These are phyloP conservation scores for Silene noctiflora DNA, from an alignment of 179 eudicot genomes.

Conservation along the genomic window DNA sequence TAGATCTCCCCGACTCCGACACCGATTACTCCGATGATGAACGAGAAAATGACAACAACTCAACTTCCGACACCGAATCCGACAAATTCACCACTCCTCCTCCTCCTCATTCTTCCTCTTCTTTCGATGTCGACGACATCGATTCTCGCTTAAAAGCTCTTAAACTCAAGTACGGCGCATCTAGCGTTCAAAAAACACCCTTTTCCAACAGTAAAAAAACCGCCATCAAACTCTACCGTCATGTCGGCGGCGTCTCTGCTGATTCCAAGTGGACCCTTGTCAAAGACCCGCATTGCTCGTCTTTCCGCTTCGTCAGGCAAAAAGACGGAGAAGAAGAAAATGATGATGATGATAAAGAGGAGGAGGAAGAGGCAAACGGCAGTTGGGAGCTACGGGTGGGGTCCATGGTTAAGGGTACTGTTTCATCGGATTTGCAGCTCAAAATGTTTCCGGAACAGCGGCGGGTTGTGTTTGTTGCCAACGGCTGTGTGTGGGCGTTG, in stretches of 20 bases:
- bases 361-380: not conserved
- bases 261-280: conserved; percentile 67
- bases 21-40: conserved; percentile 49
- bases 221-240: conserved; percentile 65
- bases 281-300: conserved; percentile 42
- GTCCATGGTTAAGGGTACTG: conserved; percentile 49
- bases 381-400: conserved; percentile 61
- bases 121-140: conserved; percentile 15
- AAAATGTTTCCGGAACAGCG: conserved; percentile 73
- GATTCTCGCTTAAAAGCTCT: conserved; percentile 10
- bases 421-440: conserved; percentile 65
- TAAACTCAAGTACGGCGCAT: conserved; percentile 2
- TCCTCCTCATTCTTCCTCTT: conserved; percentile 23
- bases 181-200: too few species aligned
- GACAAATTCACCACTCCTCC: conserved; percentile 2
- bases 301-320: conserved; percentile 42
- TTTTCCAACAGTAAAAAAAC: conserved; percentile 28
- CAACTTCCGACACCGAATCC: conserved; percentile 27
- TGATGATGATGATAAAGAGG: conserved; percentile 27
- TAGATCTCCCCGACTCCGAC: conserved; percentile 80
- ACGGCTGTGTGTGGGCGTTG: conserved; percentile 70
- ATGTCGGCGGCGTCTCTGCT: conserved; percentile 72
- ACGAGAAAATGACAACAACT: not conserved
- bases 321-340: not conserved
- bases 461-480: conserved; percentile 61